These are phyloP conservation scores for Phaseolus lunatus DNA, from an alignment of 306 rosid species.

Conservation along the genomic window DNA sequence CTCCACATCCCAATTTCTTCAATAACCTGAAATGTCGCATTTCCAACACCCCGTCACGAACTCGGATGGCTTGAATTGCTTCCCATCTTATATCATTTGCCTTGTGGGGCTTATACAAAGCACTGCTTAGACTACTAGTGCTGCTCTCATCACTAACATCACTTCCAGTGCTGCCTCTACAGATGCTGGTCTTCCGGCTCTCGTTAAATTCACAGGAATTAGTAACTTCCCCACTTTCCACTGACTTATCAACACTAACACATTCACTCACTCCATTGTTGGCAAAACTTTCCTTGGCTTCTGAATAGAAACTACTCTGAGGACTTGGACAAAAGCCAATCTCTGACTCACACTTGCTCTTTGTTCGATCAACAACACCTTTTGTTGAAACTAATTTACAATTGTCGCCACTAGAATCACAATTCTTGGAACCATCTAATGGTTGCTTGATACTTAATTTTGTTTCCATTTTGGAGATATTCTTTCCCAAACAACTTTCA, in stretches of 20 bases:
- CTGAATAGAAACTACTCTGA: constrained; percentile 75
- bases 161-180: constrained; percentile 89
- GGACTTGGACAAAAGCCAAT: constrained; percentile 68
- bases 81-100: constrained; percentile 95
- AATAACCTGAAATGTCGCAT: constrained; percentile 79
- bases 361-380: constrained; percentile 50
- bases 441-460: constrained; percentile 51
- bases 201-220: constrained; percentile 67
- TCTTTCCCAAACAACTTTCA: constrained; percentile 55
- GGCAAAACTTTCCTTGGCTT: constrained; percentile 85
- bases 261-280: constrained; percentile 79
- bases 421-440: constrained; percentile 46
- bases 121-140: constrained; percentile 74
- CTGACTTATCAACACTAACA: constrained; percentile 73
- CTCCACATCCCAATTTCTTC: constrained; percentile 91
- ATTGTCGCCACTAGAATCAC: constrained; percentile 53
- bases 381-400: constrained; percentile 48
- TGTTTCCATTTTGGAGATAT: constrained; percentile 48
- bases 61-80: constrained; percentile 82
- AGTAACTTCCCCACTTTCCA: constrained; percentile 65
- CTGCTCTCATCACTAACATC: constrained; percentile 93
- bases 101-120: constrained; percentile 84
- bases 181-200: constrained; percentile 87
- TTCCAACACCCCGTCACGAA: constrained; percentile 71
- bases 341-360: constrained; percentile 50